Evolutionary conservation across 2,329 filamentous ascomycete genomes (phyloP).

Genomic region (Verticillium zaregamsianum): DNA sequence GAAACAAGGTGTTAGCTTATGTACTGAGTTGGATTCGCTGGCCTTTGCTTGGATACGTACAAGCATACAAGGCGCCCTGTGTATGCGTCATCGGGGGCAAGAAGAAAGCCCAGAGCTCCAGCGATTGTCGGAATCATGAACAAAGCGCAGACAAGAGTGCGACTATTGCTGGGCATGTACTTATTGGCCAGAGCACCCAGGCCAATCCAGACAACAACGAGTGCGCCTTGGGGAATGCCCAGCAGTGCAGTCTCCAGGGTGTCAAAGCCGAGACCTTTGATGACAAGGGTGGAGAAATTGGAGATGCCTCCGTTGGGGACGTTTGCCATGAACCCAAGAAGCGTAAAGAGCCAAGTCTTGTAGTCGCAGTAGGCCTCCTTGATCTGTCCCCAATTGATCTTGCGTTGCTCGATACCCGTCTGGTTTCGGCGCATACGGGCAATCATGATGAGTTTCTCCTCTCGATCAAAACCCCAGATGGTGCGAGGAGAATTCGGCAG

Average conservation of each 20-base stretch:
- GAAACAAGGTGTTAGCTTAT: background rate
- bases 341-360: constrained; percentile 55
- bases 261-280: constrained; percentile 51
- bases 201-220: constrained; percentile 34
- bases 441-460: constrained; percentile 51
- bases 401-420: constrained; percentile 54
- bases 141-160: constrained; percentile 48
- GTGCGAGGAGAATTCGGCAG: constrained; percentile 55
- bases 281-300: constrained; percentile 58
- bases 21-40: too few relatives aligned
- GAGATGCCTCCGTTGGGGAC: constrained; percentile 55
- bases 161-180: constrained; percentile 38
- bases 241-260: constrained; percentile 30
- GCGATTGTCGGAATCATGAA: constrained; percentile 57
- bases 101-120: constrained; percentile 53
- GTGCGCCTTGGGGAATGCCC: constrained; percentile 31
- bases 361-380: constrained; percentile 52
- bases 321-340: constrained; percentile 49
- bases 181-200: constrained; percentile 33
- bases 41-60: too few relatives aligned
- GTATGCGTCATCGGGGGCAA: constrained; percentile 43
- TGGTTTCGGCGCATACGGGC: constrained; percentile 52
- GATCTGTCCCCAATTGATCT: constrained; percentile 50
- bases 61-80: constrained; percentile 54
- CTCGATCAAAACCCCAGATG: constrained; percentile 43